Evolutionary conservation across 176 grass and related monocot species (phyloP).

Genomic region (Calamus simplicifolius): DNA sequence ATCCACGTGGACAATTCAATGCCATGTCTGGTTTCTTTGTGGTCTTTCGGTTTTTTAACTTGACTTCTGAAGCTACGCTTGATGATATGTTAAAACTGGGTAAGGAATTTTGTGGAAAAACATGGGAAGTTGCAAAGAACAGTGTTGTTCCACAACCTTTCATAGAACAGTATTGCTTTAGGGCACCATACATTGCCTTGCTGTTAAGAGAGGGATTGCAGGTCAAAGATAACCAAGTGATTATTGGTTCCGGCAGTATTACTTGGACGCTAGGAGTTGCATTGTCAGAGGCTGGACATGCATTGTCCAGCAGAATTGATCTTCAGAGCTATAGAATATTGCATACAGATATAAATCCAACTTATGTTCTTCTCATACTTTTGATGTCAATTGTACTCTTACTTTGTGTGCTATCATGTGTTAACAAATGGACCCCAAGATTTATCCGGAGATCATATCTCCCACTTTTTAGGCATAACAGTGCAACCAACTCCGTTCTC

Average conservation of each 20-base stretch:
- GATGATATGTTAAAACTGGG: constrained; percentile 70
- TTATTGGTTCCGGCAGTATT: constrained; percentile 78
- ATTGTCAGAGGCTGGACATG: constrained; percentile 68
- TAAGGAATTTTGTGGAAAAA: constrained; percentile 73
- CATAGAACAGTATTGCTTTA: constrained; percentile 95
- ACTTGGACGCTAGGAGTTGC: constrained; percentile 95
- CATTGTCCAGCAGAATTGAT: constrained; percentile 48
- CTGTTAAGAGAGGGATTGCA: constrained; percentile 92
- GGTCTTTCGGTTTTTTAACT: constrained; percentile 95
- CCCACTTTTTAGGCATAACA: constrained; percentile 64
- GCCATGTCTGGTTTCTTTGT: constrained; percentile 96
- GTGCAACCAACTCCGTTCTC: constrained; percentile 41
- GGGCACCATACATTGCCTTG: constrained; percentile 76
- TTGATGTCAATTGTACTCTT: constrained; percentile 62
- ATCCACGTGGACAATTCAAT: constrained; percentile 74
- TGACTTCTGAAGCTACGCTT: constrained; percentile 63
- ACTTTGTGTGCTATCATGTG: constrained; percentile 52
- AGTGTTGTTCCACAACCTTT: constrained; percentile 90
- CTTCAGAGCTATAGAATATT: constrained; percentile 67
- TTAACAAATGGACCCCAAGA: constrained; percentile 62
- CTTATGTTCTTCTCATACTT: constrained; percentile 61
- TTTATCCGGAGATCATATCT: constrained; percentile 72
- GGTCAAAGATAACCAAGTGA: constrained; percentile 71
- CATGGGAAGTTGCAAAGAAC: constrained; percentile 76
- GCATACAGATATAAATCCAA: constrained; percentile 56